Evolutionary conservation across 331 rosid species (phyloP).

Genomic region (Phaseolus coccineus): DNA sequence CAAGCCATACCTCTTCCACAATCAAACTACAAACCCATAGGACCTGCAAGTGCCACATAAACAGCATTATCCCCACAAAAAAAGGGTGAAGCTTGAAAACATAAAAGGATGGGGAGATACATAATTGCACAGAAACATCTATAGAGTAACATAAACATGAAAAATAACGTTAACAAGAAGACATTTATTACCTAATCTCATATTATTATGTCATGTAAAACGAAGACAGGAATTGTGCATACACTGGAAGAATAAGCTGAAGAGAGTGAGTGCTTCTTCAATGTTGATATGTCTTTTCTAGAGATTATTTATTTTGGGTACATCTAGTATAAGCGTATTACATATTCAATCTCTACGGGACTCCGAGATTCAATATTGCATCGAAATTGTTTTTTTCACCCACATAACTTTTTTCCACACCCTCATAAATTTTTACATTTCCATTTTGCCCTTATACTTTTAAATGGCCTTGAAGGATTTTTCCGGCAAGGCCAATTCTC

Average conservation of each 20-base stretch:
- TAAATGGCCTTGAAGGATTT: too few species aligned
- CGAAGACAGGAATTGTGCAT: background rate
- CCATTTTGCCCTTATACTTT: too few species aligned
- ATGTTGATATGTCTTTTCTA: background rate
- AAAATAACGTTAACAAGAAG: slow-evolving; percentile 2
- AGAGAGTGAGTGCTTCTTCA: background rate
- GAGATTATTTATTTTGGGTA: background rate
- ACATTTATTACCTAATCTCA: slow-evolving; percentile 43
- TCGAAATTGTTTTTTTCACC: too few species aligned
- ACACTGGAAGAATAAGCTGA: slow-evolving; percentile 5
- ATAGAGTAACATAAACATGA: slow-evolving; percentile 22
- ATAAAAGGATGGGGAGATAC: background rate
- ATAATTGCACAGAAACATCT: slow-evolving; percentile 14
- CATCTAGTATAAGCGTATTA: background rate
- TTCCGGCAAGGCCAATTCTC: too few species aligned
- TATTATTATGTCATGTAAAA: background rate
- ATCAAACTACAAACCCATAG: slow-evolving; percentile 23
- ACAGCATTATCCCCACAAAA: slow-evolving; percentile 31
- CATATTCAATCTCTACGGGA: background rate
- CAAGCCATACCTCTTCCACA: slow-evolving; percentile 63
- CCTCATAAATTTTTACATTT: too few species aligned
- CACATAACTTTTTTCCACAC: too few species aligned
- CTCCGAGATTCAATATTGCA: background rate
- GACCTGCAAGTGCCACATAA: slow-evolving; percentile 33
- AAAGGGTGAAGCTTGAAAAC: slow-evolving; percentile 34